Evolutionary conservation across 352 stramenopile species (phyloP).

Genomic region (Bremia lactucae): DNA sequence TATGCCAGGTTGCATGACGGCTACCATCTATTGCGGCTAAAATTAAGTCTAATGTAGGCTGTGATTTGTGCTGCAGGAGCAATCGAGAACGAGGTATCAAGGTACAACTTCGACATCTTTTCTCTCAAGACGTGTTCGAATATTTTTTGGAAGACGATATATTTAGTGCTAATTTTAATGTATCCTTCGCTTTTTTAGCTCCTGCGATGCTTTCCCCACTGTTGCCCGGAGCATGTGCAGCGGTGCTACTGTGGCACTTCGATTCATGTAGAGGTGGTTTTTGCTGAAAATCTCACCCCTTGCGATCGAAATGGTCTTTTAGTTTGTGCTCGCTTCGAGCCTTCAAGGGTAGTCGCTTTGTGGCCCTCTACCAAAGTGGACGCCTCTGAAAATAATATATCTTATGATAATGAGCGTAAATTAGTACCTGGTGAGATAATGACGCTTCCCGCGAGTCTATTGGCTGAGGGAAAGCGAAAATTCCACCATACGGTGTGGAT

Average conservation of each 20-base stretch:
- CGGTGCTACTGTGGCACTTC: conserved; percentile 36
- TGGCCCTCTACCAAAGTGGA: conserved; percentile 4
- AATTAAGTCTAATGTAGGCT: neutral
- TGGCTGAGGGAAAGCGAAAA: neutral
- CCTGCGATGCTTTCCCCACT: conserved; percentile 37
- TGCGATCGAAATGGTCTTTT: conserved; percentile 12
- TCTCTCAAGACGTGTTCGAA: neutral
- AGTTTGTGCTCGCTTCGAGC: conserved; percentile 37
- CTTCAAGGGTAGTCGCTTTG: conserved; percentile 8
- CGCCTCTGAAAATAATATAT: neutral
- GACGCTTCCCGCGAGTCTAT: conserved; percentile 10
- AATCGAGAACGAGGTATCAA: conserved; percentile 17
- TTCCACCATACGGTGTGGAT: conserved; percentile 23
- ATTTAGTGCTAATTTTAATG: neutral
- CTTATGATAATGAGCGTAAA: conserved; percentile 3
- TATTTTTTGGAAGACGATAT: neutral
- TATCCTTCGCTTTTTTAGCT: conserved; percentile 5
- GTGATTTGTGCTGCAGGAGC: conserved; percentile 9
- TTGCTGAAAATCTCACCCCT: conserved; percentile 4
- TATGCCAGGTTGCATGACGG: conserved; percentile 16
- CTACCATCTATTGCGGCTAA: neutral
- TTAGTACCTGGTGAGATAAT: conserved; percentile 11
- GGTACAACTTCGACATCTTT: neutral
- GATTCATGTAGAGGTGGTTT: conserved; percentile 25
- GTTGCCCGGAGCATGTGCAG: conserved; percentile 26